Conservation (phyloP, 2,329 filamentous ascomycete species). For the Ophiostoma novo-ulmi region DNA sequence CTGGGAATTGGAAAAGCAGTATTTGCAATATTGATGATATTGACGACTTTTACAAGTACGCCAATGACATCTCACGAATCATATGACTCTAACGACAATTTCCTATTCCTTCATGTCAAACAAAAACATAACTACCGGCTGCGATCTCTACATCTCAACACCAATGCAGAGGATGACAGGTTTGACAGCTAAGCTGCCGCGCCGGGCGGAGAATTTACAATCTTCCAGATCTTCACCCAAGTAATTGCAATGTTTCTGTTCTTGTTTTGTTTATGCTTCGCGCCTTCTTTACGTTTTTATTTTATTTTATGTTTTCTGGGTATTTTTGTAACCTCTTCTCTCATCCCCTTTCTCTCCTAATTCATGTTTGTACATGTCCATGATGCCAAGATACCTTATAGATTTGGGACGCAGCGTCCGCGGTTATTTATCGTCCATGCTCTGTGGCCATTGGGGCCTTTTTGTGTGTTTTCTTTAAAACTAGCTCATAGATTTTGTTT, state of each 20-base stretch:
- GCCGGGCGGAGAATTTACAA: too few species aligned
- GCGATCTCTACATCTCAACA: background rate
- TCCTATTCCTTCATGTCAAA: background rate
- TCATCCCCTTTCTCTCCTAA: constrained; percentile 15
- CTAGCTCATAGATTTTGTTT: background rate
- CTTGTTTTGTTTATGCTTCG: background rate
- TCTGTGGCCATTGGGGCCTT: background rate
- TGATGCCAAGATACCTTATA: constrained; percentile 25
- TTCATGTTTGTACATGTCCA: constrained; percentile 19
- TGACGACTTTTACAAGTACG: background rate
- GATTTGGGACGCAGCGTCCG: constrained; percentile 23
- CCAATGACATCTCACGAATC: constrained; percentile 7
- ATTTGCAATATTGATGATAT: background rate
- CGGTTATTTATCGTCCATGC: constrained; percentile 14
- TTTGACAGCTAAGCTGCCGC: too few species aligned
- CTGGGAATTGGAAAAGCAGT: background rate
- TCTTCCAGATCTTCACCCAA: too few species aligned
- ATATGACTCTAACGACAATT: constrained; percentile 9
- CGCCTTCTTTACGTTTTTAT: background rate
- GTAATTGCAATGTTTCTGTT: background rate
- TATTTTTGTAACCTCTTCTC: background rate
- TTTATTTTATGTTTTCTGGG: background rate
- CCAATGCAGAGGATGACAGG: background rate
- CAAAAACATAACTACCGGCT: background rate
- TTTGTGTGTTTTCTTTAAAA: background rate